Evolutionary conservation across 2,329 filamentous ascomycete species (phyloP).

Genomic region (Aspergillus niger): DNA sequence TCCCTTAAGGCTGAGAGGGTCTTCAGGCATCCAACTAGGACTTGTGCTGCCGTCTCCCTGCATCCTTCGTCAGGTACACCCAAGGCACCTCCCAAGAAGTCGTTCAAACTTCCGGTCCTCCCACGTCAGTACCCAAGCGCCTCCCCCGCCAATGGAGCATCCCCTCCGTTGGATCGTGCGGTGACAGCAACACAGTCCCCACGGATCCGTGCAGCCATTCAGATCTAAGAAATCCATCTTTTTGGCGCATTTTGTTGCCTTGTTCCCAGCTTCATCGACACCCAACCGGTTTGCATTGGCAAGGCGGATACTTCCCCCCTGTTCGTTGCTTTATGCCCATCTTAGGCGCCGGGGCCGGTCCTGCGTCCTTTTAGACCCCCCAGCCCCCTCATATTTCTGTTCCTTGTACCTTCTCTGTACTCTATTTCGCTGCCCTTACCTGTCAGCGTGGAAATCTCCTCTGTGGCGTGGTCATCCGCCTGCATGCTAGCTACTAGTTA

Average conservation of each 20-base stretch:
- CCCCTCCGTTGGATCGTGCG: constrained; percentile 7
- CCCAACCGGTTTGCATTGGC: constrained; percentile 18
- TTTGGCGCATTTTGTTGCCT: constrained; percentile 19
- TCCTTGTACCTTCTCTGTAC: not conserved
- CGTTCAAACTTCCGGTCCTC: not conserved
- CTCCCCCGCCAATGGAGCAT: constrained; percentile 15
- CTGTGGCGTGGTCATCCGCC: constrained; percentile 17
- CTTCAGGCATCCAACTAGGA: not conserved
- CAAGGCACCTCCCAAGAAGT: not conserved
- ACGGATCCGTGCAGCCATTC: constrained; percentile 25
- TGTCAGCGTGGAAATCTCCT: constrained; percentile 8
- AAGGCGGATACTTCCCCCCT: constrained; percentile 19
- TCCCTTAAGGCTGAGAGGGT: not conserved
- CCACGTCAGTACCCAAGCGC: constrained; percentile 16
- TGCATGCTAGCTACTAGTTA: constrained; percentile 6
- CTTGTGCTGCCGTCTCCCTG: not conserved
- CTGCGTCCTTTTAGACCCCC: constrained; percentile 16
- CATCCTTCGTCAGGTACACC: constrained; percentile 2
- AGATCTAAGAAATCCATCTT: constrained; percentile 7
- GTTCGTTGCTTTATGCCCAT: constrained; percentile 27
- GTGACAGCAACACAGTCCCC: constrained; percentile 21
- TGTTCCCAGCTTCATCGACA: constrained; percentile 22
- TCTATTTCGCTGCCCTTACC: constrained; percentile 7
- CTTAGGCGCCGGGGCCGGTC: constrained; percentile 21
- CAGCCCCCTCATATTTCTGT: constrained; percentile 20